Conservation (phyloP, 2,329 filamentous ascomycete genomes). For the Penicillium frequentans region DNA sequence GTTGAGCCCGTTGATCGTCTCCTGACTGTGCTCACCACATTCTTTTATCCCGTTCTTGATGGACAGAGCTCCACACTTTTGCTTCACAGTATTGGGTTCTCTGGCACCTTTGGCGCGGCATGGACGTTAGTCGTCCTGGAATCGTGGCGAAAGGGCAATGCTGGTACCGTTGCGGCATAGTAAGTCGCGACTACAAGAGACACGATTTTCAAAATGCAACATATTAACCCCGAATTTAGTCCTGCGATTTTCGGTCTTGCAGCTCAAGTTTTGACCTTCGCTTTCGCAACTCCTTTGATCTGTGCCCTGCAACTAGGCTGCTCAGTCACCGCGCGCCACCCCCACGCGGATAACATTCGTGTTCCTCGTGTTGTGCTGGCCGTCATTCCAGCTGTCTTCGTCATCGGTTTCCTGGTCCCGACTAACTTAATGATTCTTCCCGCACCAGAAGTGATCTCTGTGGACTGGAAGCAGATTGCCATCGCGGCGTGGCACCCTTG, state of each 20-base stretch:
- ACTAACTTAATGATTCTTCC: constrained; percentile 46
- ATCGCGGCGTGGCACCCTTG: constrained; percentile 55
- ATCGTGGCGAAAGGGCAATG: constrained; percentile 46
- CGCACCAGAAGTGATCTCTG: constrained; percentile 38
- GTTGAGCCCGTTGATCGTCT: constrained; percentile 32
- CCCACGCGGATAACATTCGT: constrained; percentile 34
- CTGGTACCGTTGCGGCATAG: constrained; percentile 42
- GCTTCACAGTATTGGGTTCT: constrained; percentile 41
- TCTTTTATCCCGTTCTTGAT: constrained; percentile 44
- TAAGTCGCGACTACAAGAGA: constrained; percentile 28
- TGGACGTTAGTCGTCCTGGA: constrained; percentile 48
- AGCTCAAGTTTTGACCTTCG: constrained; percentile 46
- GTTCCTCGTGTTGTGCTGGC: constrained; percentile 32
- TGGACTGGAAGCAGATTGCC: constrained; percentile 48
- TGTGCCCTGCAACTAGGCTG: constrained; percentile 45
- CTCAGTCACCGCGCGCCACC: constrained; percentile 41
- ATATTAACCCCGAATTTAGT: constrained; percentile 25
- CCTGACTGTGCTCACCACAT: constrained; percentile 33
- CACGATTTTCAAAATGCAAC: background rate
- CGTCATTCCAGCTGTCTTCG: constrained; percentile 43
- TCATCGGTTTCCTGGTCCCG: constrained; percentile 48
- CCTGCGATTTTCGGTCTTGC: constrained; percentile 40
- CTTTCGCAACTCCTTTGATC: constrained; percentile 46
- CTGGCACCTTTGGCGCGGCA: constrained; percentile 42
- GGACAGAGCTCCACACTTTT: constrained; percentile 36